A percentile compares a stretch with the other conserved stretches of the same genome.
Evolutionary conservation across 805 yeast species (phyloP).

Genomic region (Tetrapisispora pingtungensis): DNA sequence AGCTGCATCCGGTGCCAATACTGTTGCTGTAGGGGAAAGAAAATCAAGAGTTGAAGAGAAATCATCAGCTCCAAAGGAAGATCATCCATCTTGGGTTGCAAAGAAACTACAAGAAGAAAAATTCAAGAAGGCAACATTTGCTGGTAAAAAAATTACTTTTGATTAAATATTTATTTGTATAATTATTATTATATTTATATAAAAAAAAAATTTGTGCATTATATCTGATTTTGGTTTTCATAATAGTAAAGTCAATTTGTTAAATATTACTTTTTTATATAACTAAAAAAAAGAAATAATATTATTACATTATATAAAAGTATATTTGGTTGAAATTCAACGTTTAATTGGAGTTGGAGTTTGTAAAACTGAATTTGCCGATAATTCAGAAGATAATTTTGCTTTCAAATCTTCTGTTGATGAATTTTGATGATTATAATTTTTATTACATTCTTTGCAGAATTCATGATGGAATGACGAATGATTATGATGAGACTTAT

Average conservation of each 20-base stretch:
- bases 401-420: background rate
- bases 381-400: background rate
- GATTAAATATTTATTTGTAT: conserved; percentile 29
- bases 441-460: conserved; percentile 1
- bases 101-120: conserved; percentile 64
- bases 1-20: conserved; percentile 23
- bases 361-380: conserved; percentile 1
- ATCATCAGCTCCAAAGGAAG: conserved; percentile 7
- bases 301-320: background rate
- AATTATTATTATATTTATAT: background rate
- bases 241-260: too few species aligned
- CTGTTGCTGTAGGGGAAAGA: conserved; percentile 8
- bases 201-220: background rate
- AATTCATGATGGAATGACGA: background rate
- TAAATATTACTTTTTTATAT: background rate
- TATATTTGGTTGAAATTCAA: background rate
- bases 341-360: conserved; percentile 2
- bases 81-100: conserved; percentile 98
- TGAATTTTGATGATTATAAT: background rate
- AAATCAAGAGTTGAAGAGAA: conserved; percentile 5
- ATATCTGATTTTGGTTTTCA: background rate
- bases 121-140: conserved; percentile 52
- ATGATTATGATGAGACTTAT: background rate
- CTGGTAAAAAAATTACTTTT: conserved; percentile 79
- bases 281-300: background rate